These are phyloP conservation scores for Trichosporon asahii DNA, from an alignment of 1,284 basidiomycete species.

Conservation along the genomic window DNA sequence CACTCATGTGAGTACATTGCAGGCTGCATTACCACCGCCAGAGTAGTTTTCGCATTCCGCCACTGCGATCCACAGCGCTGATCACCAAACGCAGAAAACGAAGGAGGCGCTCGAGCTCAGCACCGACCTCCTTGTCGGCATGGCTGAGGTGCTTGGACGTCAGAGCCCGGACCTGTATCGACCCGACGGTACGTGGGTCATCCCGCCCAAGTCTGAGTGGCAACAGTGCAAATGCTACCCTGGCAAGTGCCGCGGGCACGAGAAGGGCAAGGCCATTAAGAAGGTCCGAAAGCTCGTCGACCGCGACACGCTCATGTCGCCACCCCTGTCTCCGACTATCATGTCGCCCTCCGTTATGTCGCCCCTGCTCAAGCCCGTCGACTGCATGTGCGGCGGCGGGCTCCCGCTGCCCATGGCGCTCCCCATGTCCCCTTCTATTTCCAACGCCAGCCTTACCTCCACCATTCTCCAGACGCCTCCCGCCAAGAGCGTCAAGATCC, in stretches of 20 bases:
- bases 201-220: constrained; percentile 13
- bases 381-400: not conserved
- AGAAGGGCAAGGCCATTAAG: constrained; percentile 4
- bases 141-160: constrained; percentile 3
- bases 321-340: not conserved
- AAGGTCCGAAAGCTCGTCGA: constrained; percentile 6
- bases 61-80: not conserved
- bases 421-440: not conserved
- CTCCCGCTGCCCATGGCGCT: not conserved
- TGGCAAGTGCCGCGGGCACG: not conserved
- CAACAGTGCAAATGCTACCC: constrained; percentile 13
- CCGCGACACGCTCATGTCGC: constrained; percentile 6
- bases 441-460: constrained; percentile 2
- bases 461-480: constrained; percentile 1
- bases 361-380: not conserved
- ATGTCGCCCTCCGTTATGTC: constrained; percentile 4
- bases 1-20: not conserved
- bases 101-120: constrained; percentile 5
- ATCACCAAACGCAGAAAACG: not conserved
- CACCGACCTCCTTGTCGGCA: constrained; percentile 7
- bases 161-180: not conserved
- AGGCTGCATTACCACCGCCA: not conserved
- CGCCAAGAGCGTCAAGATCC: not conserved
- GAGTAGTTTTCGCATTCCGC: too few species aligned
- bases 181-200: constrained; percentile 14